Percentiles rank a stretch among this genome's conserved stretches.
phyloP scores from a whole-genome alignment of 2,329 filamentous ascomycete species.

The Aspergillus pseudotamarii region DNA sequence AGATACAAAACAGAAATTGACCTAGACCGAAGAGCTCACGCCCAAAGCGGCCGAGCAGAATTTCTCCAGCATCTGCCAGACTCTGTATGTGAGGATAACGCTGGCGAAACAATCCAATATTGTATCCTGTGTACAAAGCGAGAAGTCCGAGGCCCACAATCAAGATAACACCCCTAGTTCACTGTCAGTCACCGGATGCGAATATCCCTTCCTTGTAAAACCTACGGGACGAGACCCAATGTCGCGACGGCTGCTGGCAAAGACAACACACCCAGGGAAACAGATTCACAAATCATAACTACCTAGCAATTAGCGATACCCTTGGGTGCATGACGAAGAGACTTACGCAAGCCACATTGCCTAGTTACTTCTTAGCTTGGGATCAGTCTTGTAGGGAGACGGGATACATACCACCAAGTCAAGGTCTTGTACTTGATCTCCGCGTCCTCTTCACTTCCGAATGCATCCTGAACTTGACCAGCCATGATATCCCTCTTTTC shows the following conservation, averaged over 20 bases:
- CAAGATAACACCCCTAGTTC: conserved; percentile 51
- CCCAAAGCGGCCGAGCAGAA: conserved; percentile 64
- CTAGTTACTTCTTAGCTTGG: background rate
- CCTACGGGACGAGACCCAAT: conserved; percentile 55
- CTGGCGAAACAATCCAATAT: conserved; percentile 61
- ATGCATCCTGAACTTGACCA: background rate
- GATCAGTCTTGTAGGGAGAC: background rate
- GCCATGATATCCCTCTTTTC: background rate
- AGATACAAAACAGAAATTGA: conserved; percentile 66
- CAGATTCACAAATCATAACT: conserved; percentile 57
- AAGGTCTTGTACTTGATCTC: background rate
- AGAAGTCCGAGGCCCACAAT: conserved; percentile 58
- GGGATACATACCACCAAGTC: background rate
- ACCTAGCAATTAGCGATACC: background rate
- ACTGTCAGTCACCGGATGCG: background rate
- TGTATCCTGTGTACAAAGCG: conserved; percentile 61
- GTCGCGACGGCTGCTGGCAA: conserved; percentile 54
- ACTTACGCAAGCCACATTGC: background rate
- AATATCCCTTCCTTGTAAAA: conserved; percentile 1
- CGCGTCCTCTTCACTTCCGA: background rate
- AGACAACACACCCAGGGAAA: conserved; percentile 59
- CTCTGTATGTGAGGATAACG: conserved; percentile 62
- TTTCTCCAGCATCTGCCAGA: conserved; percentile 67
- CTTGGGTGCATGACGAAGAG: background rate
- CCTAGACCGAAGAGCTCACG: conserved; percentile 65